A percentile compares a stretch with the other conserved stretches of the same genome.
These are phyloP conservation scores for Craspedostauros australis DNA, from an alignment of 108 stramenopile species.

Conservation along the genomic window DNA sequence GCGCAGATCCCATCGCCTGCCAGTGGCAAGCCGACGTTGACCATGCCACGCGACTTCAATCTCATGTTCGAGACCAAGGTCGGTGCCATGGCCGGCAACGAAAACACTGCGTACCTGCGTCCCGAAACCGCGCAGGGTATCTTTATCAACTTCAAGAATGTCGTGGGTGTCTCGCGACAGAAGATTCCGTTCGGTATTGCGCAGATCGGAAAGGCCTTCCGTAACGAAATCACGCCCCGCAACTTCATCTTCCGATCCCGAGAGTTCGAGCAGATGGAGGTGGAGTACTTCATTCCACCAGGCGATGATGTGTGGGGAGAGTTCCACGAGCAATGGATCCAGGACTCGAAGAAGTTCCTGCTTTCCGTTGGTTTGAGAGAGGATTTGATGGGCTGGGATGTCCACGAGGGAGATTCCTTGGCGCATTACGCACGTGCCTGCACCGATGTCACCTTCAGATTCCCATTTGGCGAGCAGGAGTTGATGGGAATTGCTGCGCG, in stretches of 20 bases:
- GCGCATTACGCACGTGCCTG: conserved; percentile 98
- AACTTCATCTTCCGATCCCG: conserved; percentile 96
- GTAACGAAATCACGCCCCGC: conserved; percentile 96
- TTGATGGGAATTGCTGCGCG: conserved; percentile 98
- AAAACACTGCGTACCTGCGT: conserved; percentile 85
- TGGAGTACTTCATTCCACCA: conserved; percentile 90
- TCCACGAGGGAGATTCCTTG: conserved; percentile 83
- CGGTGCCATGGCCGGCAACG: conserved; percentile 80
- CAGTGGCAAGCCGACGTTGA: conserved; percentile 82
- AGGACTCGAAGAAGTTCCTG: conserved; percentile 65
- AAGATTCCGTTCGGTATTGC: conserved; percentile 95
- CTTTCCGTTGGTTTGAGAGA: conserved; percentile 66
- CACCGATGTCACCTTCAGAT: conserved; percentile 95
- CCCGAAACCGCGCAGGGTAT: conserved; percentile 99
- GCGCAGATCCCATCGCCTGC: conserved; percentile 84
- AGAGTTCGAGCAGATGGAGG: conserved; percentile 99
- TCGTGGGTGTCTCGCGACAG: conserved; percentile 59
- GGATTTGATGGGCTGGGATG: conserved; percentile 86
- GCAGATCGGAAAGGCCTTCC: conserved; percentile 97
- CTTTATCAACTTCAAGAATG: conserved; percentile 95
- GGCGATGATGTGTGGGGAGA: conserved; percentile 83
- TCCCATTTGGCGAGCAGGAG: conserved; percentile 94
- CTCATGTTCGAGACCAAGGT: conserved; percentile 97
- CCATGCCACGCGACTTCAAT: conserved; percentile 93
- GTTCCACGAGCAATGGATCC: conserved; percentile 84